Evolutionary conservation across 164 flowering plant genomes (phyloP), one percentile per base, ranked within the genome.

Genomic region (Vitis labrusca): DNA sequence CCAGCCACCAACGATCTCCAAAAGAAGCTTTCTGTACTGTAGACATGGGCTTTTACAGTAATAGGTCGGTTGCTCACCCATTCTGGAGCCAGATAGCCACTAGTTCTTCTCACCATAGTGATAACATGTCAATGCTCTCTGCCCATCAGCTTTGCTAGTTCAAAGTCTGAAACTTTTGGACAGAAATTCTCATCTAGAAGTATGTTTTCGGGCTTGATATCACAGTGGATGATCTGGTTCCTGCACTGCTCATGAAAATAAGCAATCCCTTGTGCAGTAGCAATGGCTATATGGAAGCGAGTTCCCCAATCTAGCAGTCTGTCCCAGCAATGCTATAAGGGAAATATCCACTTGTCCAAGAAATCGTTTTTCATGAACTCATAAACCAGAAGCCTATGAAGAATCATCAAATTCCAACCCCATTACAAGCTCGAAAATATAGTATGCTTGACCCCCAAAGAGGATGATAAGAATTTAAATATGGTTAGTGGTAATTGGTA

Each of bases 171-270:
- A 4, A 95, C 93, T 72, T 95, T 93, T 0, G 99, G 96, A 59
- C 88, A 82, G 66, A 95, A 93, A 67, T 90, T 80, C 64, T 90
- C 94, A 66, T 91, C 99, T 23, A 95, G 55, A 30, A 95, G 78
- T n/a, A 95, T 91, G 47, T 95, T 95, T 66, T 93, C 98, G 0
- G 98, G 99, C 76, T 95, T 95, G 61, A 95, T 95, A 77, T 93
- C 99, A n/a, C 99, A 95, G 68, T 95, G 99, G 29, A 95, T 91
- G 54, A 95, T 89, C 52, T 93, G 72, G 55, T 95, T 72, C 64
- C 96, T 72, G 60, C 99, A 95, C 61, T 95, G 98, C 81, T 95
- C 97, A 53, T 95, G 98, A 69, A 93, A 91, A 71, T 95, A 93
- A 49, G 99, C 94, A 10, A 95, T 87, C 59, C 98, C 98, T 74